Base-by-base conservation (phyloP, 441 rosid species). In the Adansonia grandidieri region DNA sequence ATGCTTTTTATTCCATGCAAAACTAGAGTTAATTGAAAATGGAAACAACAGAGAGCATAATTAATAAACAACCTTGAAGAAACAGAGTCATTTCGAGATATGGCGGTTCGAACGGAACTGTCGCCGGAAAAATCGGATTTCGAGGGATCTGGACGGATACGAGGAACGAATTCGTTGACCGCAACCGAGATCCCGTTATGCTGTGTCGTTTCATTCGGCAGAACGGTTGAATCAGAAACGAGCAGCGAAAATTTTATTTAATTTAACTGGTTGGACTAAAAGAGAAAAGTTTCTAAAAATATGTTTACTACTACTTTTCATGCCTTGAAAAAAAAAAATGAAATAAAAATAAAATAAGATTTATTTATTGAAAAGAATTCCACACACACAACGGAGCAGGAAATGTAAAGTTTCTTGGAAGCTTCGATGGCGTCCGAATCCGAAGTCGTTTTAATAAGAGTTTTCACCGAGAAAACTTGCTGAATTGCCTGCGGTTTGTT, bases 401-500 rank as follows among this genome's bases (percentile, higher is more conserved):
- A 84, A 78, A 75, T 78, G 79, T 73, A 74, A 78, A 86, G 84
- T 71, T 79, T 84, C 73, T 75, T 80, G 48, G 79, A 82, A 20
- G 86, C 79, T 73, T 76, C 80, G 2, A 60, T 56, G 77, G 86
- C 86, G 61, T 84, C 87, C 15, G 82, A 73, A 78, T 84, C 86
- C 42, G 76, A 67, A 69, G 78, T 77, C 67, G 84, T 63, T 67
- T 86, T 87, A n/a, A 84, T 79, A n/a, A 86, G 78, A 47, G 83
- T 83, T 79, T 86, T 86, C 53, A 84, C 83, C 24, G 82, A 84
- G 77, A 86, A 81, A 54, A 86, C 89, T 79, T 86, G 89, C 86
- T 86, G 87, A 82, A 86, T 83, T 78, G 89, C 89, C 81, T 86
- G 89, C 60, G 89, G 84, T 74, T 86, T 86, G 86, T 86, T 86